Evolutionary conservation across 805 yeast species (phyloP).

Genomic region (Nakazawaea molendinolei): DNA sequence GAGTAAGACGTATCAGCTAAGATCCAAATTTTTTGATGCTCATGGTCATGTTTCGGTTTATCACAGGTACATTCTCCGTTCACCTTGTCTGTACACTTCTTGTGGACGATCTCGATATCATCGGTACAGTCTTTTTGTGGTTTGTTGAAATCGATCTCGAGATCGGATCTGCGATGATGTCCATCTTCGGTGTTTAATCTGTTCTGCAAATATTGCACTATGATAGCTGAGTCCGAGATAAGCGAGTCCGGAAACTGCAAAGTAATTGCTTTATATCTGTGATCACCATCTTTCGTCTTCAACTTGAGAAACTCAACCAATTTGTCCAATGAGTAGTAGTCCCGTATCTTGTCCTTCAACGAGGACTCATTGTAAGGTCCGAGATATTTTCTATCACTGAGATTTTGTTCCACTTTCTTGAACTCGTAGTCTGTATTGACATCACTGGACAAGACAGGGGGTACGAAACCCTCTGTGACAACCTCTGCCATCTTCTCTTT

Average conservation of each 20-base stretch:
- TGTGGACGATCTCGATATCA: conserved; percentile 19
- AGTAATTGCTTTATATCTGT: conserved; percentile 49
- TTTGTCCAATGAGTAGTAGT: conserved; percentile 12
- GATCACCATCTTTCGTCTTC: conserved; percentile 16
- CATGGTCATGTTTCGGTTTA: conserved; percentile 16
- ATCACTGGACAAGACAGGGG: conserved; percentile 71
- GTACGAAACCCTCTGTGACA: background rate
- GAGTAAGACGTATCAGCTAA: conserved; percentile 95
- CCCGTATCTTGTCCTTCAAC: conserved; percentile 1
- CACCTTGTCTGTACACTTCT: conserved; percentile 6
- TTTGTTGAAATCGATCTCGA: conserved; percentile 5
- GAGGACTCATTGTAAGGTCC: conserved; percentile 11
- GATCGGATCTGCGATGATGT: background rate
- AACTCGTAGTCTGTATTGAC: conserved; percentile 58
- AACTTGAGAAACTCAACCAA: conserved; percentile 14
- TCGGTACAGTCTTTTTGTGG: conserved; percentile 9
- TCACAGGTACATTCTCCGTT: conserved; percentile 22
- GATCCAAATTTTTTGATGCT: conserved; percentile 51
- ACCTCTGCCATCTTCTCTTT: no score
- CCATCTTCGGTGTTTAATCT: conserved; percentile 17
- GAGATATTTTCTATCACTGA: conserved; percentile 21
- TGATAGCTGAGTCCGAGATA: conserved; percentile 70
- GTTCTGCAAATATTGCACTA: conserved; percentile 49
- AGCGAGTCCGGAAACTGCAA: conserved; percentile 86
- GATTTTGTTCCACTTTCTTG: conserved; percentile 30